Base-by-base conservation (phyloP, 164 flowering plant genomes). In the Berberis vulgaris region DNA sequence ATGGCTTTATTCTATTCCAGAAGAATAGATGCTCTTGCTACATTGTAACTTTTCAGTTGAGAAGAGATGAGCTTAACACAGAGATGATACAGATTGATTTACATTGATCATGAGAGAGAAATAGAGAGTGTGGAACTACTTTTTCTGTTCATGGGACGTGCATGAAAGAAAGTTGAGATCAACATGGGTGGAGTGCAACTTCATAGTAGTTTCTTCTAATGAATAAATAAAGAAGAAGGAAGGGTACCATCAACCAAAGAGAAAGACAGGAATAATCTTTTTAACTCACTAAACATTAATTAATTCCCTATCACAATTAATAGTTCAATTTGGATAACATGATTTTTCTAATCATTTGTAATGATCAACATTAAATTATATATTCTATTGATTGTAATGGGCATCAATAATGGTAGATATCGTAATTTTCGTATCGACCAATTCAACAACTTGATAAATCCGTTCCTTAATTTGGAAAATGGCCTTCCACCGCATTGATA, bases 191-290 rank as follows among this genome's bases (percentile, higher is more conserved):
- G 69, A 59, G 45, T 66, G 74, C 81, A 80, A 54, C 69, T 81
- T 83, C 87, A 71, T 67, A 38, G 84, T 70, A 77, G 82, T 80
- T 81, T 79, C 86, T 76, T 7, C n/a, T n/a, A 59, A 62, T 73
- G 84, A 80, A 85, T 79, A 82, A 81, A 83, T 80, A 12, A 8
- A 54, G 38, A 54, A 54, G 50, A 47, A 47, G 50, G 9, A 47
- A 9, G 9, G 9, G 50, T 5, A 59, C 50, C 57, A 52, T 45
- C 62, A 65, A 57, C 56, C 40, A 61, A 68, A 65, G 60, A 74
- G 65, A 75, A 13, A 61, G 79, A 73, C 81, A 72, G 70, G 77
- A 80, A 72, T 69, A 71, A 70, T 54, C 81, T 72, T 78, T 75
- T 10, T 11, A 6, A 10, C 13, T 44, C n/a, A 6, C 5, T 11